A percentile compares a stretch with the other conserved stretches of the same genome.
These are phyloP conservation scores for Quercus parvula DNA, from an alignment of 306 rosid genomes.

Conservation along the genomic window DNA sequence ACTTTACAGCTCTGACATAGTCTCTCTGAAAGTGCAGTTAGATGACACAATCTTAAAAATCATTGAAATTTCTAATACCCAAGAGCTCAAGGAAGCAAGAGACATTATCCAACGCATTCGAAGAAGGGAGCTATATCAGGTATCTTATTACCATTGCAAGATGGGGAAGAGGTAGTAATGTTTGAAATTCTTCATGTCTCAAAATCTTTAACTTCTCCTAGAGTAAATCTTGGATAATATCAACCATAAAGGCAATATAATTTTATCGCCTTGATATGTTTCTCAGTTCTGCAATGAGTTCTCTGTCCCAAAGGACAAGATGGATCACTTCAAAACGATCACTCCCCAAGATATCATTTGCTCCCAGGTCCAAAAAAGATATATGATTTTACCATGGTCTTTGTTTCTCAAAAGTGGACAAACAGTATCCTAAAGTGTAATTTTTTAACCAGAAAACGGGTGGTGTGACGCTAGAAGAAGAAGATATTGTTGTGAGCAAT, in stretches of 20 bases:
- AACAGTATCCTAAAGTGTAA: not conserved
- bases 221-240: not conserved
- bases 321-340: conserved; percentile 56
- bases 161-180: not conserved
- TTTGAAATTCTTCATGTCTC: not conserved
- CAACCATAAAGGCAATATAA: not conserved
- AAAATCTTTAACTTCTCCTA: not conserved
- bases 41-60: conserved; percentile 68
- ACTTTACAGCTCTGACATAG: conserved; percentile 3
- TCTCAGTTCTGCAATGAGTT: conserved; percentile 87
- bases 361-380: conserved; percentile 57
- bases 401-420: not conserved
- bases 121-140: conserved; percentile 87
- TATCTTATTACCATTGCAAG: conserved; percentile 13
- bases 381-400: not conserved
- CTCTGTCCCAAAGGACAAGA: conserved; percentile 74
- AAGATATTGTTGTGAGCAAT: conserved; percentile 64
- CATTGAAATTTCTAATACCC: conserved; percentile 48
- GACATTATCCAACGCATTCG: conserved; percentile 71
- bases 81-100: conserved; percentile 69
- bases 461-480: conserved; percentile 60
- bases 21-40: conserved; percentile 47
- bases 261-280: conserved; percentile 2
- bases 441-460: conserved; percentile 39
- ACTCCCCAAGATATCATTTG: conserved; percentile 84